These are phyloP conservation scores for Penicillium cinerascens DNA, from an alignment of 495 filamentous ascomycete species.

Conservation along the genomic window DNA sequence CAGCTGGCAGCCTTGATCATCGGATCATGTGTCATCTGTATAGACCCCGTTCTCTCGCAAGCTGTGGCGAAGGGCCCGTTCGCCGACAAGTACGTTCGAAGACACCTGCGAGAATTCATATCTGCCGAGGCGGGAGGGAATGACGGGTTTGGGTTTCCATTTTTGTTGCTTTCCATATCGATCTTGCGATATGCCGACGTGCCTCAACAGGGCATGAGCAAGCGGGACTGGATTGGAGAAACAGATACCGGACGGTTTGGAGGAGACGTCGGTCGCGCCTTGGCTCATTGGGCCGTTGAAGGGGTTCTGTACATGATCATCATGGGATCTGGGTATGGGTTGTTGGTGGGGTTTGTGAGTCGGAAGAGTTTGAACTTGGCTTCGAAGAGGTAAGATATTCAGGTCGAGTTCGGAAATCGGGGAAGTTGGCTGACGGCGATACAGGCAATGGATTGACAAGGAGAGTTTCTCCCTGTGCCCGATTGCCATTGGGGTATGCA, in stretches of 20 bases:
- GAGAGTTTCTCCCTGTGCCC: conserved; percentile 33
- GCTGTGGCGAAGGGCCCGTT: conserved; percentile 61
- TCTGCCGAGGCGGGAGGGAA: conserved; percentile 59
- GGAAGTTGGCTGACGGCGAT: not conserved
- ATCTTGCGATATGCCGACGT: conserved; percentile 51
- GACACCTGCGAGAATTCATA: conserved; percentile 58
- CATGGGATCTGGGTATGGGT: conserved; percentile 33
- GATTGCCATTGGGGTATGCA: conserved; percentile 31
- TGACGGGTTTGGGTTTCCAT: conserved; percentile 60
- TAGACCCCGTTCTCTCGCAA: conserved; percentile 59
- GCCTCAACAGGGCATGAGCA: conserved; percentile 10
- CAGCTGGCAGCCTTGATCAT: conserved; percentile 55
- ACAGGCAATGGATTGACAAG: conserved; percentile 35
- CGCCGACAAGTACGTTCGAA: conserved; percentile 56
- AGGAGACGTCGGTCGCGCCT: conserved; percentile 27
- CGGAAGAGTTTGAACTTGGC: conserved; percentile 29
- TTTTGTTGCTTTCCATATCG: conserved; percentile 54
- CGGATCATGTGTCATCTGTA: conserved; percentile 59
- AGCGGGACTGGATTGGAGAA: conserved; percentile 28
- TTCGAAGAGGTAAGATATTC: conserved; percentile 19
- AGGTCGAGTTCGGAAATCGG: not conserved
- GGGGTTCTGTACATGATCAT: conserved; percentile 42
- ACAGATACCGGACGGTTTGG: conserved; percentile 33
- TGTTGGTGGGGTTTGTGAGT: conserved; percentile 30
- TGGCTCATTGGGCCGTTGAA: conserved; percentile 41